Evolutionary conservation across 306 rosid genomes (phyloP).

Genomic region (Rubus idaeus): DNA sequence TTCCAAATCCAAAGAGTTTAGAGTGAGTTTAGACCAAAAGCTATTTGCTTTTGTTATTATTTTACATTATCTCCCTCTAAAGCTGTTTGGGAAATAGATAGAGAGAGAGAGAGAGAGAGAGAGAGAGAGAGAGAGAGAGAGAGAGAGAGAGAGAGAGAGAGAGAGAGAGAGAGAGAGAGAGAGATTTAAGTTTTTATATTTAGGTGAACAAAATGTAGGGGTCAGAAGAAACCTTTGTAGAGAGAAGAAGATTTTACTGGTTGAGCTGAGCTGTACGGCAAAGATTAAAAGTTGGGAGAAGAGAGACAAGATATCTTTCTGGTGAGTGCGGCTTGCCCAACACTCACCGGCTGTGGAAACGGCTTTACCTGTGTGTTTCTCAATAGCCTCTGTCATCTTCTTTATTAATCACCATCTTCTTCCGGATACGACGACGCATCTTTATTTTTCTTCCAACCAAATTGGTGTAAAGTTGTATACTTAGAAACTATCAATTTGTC

Average conservation of each 20-base stretch:
- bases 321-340: constrained; percentile 28
- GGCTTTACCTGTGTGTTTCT: constrained; percentile 10
- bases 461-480: not conserved
- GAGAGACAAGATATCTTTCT: not conserved
- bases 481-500: constrained; percentile 1
- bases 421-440: not conserved
- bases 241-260: not conserved
- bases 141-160: not conserved
- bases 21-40: not conserved
- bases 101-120: not conserved
- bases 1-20: not conserved
- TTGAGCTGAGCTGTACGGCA: constrained; percentile 21
- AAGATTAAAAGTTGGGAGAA: not conserved
- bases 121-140: not conserved
- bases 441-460: not conserved
- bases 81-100: constrained; percentile 13
- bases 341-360: constrained; percentile 23
- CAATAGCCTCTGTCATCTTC: not conserved
- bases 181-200: not conserved
- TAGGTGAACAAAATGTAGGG: constrained; percentile 19
- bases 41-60: not conserved
- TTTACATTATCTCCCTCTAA: constrained; percentile 21
- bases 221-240: constrained; percentile 13
- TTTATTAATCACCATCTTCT: not conserved
- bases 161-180: not conserved